Evolutionary conservation across 2,329 filamentous ascomycete species (phyloP), one percentile per base, ranked within the genome.

Genomic region (Fusarium keratoplasticum): DNA sequence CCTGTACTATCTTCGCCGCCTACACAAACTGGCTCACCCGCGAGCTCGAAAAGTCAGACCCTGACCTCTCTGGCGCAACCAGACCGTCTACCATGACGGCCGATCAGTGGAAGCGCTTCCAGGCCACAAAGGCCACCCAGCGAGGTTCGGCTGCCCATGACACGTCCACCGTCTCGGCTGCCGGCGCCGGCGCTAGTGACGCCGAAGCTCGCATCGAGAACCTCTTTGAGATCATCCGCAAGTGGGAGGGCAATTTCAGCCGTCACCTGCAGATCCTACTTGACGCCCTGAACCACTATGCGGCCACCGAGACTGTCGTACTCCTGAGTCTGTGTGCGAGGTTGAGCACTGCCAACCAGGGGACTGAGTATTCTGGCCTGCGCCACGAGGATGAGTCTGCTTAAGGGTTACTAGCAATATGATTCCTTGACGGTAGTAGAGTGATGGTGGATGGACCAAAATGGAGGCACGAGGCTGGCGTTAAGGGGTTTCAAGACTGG

Each of bases 271-370:
- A 97, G 85, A 98, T 98, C 75, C 83, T 99, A 78, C 90, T 98
- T 40, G 96, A 98, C 81, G 96, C 95, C 70, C 87, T 99, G 72
- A 98, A 99, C 78, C 98, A 98, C 83, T 97, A 98, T 78, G 96
- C 96, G 4, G 96, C 96, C 0, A 98, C 96, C 0, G 96, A 99
- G 86, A 98, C 96, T 42, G 96, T 98, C 4, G 96, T 98, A 20
- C 88, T 99, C 74, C 85, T 98, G 71, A 96, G 95, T 74, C 86
- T 99, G 18, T 97, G 95, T 80, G 95, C 95, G 14, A 85, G 95
- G 70, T 81, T 97, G 79, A 95, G 93, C 78, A 94, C 93, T 68
- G 94, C 94, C 14, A 95, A 94, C 70, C 93, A 95, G 80, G 94
- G 93, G 22, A 92, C 90, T 0, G 89, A 92, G 79, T 91, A 88